These are phyloP conservation scores for Posidonia australis DNA, from an alignment of 106 monocot genomes.

Conservation along the genomic window DNA sequence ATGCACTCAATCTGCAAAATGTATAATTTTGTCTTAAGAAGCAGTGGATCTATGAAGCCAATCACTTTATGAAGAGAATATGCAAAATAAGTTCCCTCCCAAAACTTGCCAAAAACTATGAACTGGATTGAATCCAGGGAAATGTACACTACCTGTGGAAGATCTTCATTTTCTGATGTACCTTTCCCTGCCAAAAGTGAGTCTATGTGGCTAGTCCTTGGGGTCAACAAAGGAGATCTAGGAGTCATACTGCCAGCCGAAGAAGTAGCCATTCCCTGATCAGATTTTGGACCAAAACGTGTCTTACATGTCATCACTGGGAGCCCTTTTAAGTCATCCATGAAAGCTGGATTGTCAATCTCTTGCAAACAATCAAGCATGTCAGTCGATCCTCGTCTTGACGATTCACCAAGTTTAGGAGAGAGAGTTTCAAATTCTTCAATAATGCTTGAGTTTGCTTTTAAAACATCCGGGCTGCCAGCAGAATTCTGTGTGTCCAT, in stretches of 20 bases:
- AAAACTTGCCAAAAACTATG: background rate
- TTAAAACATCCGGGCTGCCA: conserved; percentile 66
- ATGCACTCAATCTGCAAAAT: no score
- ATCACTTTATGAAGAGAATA: no score
- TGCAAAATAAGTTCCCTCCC: no score
- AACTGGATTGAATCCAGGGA: background rate
- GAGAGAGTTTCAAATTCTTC: conserved; percentile 77
- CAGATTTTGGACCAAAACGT: conserved; percentile 93
- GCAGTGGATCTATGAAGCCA: no score
- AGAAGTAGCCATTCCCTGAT: conserved; percentile 89
- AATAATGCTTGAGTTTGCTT: conserved; percentile 52
- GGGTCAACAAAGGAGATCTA: conserved; percentile 83
- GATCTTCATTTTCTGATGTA: conserved; percentile 73
- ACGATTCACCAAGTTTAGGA: conserved; percentile 83
- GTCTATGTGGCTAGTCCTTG: conserved; percentile 67
- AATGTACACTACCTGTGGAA: conserved; percentile 53
- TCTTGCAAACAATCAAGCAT: conserved; percentile 90
- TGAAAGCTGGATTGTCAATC: conserved; percentile 43
- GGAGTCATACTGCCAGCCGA: conserved; percentile 97
- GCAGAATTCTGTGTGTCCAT: conserved; percentile 43
- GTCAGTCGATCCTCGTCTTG: conserved; percentile 70
- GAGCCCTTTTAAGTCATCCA: conserved; percentile 78
- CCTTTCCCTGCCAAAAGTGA: conserved; percentile 69
- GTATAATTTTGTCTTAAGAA: no score
- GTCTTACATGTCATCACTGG: conserved; percentile 88